Conservation (phyloP, 2,329 filamentous ascomycete species). For the Balansia obtecta region DNA sequence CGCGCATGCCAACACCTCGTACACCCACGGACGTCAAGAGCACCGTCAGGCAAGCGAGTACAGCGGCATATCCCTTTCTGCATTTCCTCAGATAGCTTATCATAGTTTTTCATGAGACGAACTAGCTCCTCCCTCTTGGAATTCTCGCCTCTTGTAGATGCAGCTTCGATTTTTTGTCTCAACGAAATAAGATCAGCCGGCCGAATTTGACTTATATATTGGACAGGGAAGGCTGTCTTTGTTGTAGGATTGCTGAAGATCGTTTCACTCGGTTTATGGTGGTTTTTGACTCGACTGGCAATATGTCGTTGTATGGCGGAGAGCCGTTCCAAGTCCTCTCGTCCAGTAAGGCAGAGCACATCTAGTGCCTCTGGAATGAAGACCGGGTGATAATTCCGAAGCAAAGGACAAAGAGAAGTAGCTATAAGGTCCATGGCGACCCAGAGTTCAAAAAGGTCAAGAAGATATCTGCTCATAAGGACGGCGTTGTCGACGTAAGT, state of each 20-base stretch:
- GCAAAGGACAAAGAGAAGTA: background rate
- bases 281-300: background rate
- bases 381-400: conserved; percentile 1
- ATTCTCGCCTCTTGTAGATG: background rate
- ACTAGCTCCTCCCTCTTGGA: conserved; percentile 5
- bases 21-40: conserved; percentile 4
- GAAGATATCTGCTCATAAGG: conserved; percentile 7
- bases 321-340: conserved; percentile 2
- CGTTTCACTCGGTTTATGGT: background rate
- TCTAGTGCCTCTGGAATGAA: conserved; percentile 5
- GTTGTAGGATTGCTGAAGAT: background rate
- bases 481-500: background rate
- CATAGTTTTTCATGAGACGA: conserved; percentile 5
- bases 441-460: conserved; percentile 9
- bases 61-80: conserved; percentile 9
- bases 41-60: background rate
- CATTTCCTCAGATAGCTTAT: conserved; percentile 8
- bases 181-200: background rate
- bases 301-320: conserved; percentile 5
- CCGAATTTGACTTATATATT: background rate
- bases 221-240: background rate
- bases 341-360: background rate
- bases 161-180: background rate
- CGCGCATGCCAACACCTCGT: conserved; percentile 9
- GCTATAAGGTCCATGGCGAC: conserved; percentile 9